Base-by-base conservation (phyloP, 257 asterid species). In the Penstemon eatonii region DNA sequence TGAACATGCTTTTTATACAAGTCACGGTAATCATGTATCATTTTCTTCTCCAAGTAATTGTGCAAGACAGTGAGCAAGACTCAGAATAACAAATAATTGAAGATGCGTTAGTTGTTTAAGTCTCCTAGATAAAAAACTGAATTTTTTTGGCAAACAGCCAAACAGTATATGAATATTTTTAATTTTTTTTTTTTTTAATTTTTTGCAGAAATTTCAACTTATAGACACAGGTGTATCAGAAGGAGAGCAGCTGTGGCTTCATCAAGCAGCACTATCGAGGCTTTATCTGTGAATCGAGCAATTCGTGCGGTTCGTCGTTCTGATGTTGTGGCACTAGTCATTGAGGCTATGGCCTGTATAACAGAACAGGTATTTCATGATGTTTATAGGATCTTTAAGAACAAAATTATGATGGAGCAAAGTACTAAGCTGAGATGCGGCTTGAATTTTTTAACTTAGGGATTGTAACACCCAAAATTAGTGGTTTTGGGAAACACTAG, bases 301-400 rank as follows among this genome's bases (percentile, higher is more conserved):
- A 88, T 93, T 67, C 95, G 94, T 64, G 95, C 99, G 40, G 68
- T 93, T 72, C 95, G 96, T 47, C 91, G 96, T 51, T 88, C 99
- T 71, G 97, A 93, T 83, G 89, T 93, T 49, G 99, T 93, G 67
- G 96, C 99, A 67, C 89, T 93, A 54, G 95, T 93, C 33, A 86
- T 93, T 71, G 99, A 93, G 77, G 99, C 99, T 60, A 81, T 93
- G 97, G 95, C 99, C 57, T 93, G 97, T 87, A 90, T 93, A 55
- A 93, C 97, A 38, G 99, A 93, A 67, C 97, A 93, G 96, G 99
- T 93, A 85, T 33, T 25, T 61, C 45, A 61, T 56, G 53, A 65
- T 43, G 41, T 65, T 62, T 56, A 11, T 13, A 75, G 42, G 36
- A 62, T 59, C 37, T 55, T 68, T 72, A 49, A 33, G 13, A 55